A percentile compares a stretch with the other conserved stretches of the same genome.
Conservation (phyloP, 2,329 filamentous ascomycete species). For the Ascomycota sp. region DNA sequence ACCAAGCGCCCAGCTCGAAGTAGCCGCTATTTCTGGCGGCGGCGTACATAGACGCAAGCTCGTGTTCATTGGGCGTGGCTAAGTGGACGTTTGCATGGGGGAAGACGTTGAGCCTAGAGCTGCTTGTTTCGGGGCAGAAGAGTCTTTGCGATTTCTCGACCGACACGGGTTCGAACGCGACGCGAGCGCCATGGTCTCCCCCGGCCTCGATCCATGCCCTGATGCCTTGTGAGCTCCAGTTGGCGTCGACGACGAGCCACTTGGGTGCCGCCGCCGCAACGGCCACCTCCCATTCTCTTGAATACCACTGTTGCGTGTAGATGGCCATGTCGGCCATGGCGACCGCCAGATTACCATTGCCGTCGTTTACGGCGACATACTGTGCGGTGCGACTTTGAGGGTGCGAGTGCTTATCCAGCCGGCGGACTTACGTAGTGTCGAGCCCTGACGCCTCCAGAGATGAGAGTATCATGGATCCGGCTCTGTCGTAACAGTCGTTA, state of each 20-base stretch:
- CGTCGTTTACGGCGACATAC: conserved; percentile 78
- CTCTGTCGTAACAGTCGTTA: conserved; percentile 19
- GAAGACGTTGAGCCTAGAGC: conserved; percentile 27
- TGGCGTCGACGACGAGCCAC: conserved; percentile 72
- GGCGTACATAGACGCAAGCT: conserved; percentile 60
- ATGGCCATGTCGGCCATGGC: conserved; percentile 95
- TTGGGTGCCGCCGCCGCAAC: conserved; percentile 37
- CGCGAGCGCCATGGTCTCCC: conserved; percentile 30
- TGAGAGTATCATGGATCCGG: conserved; percentile 52
- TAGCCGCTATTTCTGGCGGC: conserved; percentile 46
- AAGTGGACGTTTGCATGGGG: conserved; percentile 48
- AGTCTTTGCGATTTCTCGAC: conserved; percentile 53
- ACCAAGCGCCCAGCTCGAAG: conserved; percentile 57
- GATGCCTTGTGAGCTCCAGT: conserved; percentile 54
- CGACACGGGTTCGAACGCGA: conserved; percentile 82
- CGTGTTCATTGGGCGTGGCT: conserved; percentile 63
- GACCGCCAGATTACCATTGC: conserved; percentile 62
- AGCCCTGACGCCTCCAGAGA: conserved; percentile 45
- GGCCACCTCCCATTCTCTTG: conserved; percentile 37
- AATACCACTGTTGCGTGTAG: conserved; percentile 36
- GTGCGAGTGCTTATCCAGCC: conserved; percentile 25
- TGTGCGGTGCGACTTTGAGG: conserved; percentile 56
- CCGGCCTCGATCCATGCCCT: conserved; percentile 45
- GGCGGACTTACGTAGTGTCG: conserved; percentile 39
- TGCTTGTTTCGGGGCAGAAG: conserved; percentile 28